Base-by-base conservation (phyloP, 495 filamentous ascomycete genomes). In the Bathelium albidoporum region DNA sequence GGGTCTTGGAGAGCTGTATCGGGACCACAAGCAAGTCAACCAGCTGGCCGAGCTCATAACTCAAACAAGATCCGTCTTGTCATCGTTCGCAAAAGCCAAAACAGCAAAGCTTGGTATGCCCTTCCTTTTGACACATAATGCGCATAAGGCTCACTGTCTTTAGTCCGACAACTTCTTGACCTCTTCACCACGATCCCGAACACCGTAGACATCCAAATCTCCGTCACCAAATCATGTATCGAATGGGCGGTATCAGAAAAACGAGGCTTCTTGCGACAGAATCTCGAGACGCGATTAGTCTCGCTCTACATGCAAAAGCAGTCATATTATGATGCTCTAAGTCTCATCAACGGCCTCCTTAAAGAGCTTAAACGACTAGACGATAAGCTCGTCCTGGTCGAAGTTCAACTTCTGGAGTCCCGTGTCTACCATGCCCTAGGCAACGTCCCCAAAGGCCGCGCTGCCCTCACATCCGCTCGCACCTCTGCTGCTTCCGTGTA, bases 331-430 rank as follows among this genome's bases (percentile, higher is more conserved):
- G 94, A 97, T 70, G 91, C 95, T 67, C 85, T 97, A 60, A 95
- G 87, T 22, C 87, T 99, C 70, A 97, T 97, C 83, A 97, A 96
- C 79, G 83, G 87, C 65, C 85, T 99, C 59, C 86, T 99, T 45
- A 87, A 88, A 65, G 94, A 99, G 80, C 84, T 99, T 66, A 97
- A 97, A 80, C 89, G 94, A 59, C 80, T 99, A 68, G 94, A 99
- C 74, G 94, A 99, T 80, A 99, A 99, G 80, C 86, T 97, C 63
- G 89, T 96, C 64, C 80, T 99, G 58, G 94, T 99, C n/a, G 94
- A 99, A 76, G 95, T 99, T 61, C 94, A 99, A 76, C 84, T 99
- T 41, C 85, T 97, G 58, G 94, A 99, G 76, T 96, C 91, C 41
- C 86, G 91, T 52, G 91, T 96, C 67, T 99, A 97, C 76, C 95